Base-by-base conservation (phyloP, 768 basidiomycete genomes). In the Calocybe cyanea region DNA sequence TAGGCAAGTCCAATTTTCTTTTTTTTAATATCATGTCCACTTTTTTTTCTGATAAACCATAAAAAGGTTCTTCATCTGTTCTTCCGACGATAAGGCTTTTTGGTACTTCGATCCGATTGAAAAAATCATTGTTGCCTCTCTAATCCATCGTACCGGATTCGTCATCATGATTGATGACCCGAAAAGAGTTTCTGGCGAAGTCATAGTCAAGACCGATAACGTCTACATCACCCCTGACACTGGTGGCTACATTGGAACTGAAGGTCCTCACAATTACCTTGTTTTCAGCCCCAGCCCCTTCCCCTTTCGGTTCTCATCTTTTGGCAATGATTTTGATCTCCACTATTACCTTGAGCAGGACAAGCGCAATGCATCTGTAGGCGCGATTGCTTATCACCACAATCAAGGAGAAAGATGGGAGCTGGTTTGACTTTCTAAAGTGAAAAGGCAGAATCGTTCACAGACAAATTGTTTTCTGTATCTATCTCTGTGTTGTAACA, bases 221-320 rank as follows among this genome's bases (percentile, higher is more conserved):
- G 30, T 42, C 15, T 34, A 32, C 41, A 20, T 42, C 36, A 28
- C 43, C n/a, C 4, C 35, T 28, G 34, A 5, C 21, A 2, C 7
- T 18, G 24, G 23, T 23, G 14, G 14, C 34, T 36, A 44, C 11
- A 44, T 44, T 15, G 43, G 35, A 20, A 15, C 28, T 3, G 10
- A 21, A 14, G 19, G 37, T 18, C 34, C 17, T 11, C 43, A 36
- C 34, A 17, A 36, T 20, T n/a, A 25, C 2, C 20, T 44, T 13
- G 13, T 33, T 15, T 8, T 14, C 21, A 37, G 34, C 21, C 21
- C 23, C 24, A 44, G 28, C 20, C 43, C 43, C 10, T 37, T 36
- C 43, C 35, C 43, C 3, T 36, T 44, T 35, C 25, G 24, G 19
- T 28, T 44, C 34, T 44, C 43, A 14, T 44, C 43, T 19, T 44